Percentiles rank a stretch among this genome's conserved stretches.
These are phyloP conservation scores for Emericellopsis cladophorae DNA, from an alignment of 2,329 filamentous ascomycete species.

Conservation along the genomic window DNA sequence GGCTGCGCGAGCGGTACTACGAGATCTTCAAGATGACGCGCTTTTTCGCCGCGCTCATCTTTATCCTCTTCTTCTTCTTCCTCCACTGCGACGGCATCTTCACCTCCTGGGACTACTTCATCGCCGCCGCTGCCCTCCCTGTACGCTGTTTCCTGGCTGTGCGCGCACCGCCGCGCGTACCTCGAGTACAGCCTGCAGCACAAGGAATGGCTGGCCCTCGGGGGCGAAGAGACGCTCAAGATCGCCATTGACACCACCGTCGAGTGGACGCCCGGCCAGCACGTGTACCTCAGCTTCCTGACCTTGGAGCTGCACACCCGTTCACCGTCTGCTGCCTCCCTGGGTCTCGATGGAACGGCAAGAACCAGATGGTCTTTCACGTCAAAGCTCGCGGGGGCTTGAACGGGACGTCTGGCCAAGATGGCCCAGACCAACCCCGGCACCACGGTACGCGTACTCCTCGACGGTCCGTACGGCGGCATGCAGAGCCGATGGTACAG, in stretches of 20 bases:
- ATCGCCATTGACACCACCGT: slow-evolving; percentile 28
- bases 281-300: slow-evolving; percentile 41
- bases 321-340: slow-evolving; percentile 43
- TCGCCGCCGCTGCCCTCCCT: slow-evolving; percentile 31
- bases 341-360: slow-evolving; percentile 4
- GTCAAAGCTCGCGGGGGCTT: slow-evolving; percentile 34
- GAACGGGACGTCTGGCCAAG: slow-evolving; percentile 32
- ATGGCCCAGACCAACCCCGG: slow-evolving; percentile 21
- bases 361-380: slow-evolving; percentile 35
- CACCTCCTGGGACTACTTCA: slow-evolving; percentile 49
- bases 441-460: slow-evolving; percentile 25
- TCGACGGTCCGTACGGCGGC: slow-evolving; percentile 49
- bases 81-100: slow-evolving; percentile 44
- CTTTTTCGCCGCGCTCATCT: slow-evolving; percentile 35
- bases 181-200: slow-evolving; percentile 35
- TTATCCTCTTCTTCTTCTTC: slow-evolving; percentile 47
- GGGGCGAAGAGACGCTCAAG: slow-evolving; percentile 22
- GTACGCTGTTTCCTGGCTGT: slow-evolving; percentile 35
- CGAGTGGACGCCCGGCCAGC: slow-evolving; percentile 38
- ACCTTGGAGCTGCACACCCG: slow-evolving; percentile 26
- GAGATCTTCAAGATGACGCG: slow-evolving; percentile 50
- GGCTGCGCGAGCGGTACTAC: slow-evolving; percentile 38
- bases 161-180: slow-evolving; percentile 26
- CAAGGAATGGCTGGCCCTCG: slow-evolving; percentile 24
- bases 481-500: slow-evolving; percentile 21